A percentile compares a stretch with the other conserved stretches of the same genome.
Evolutionary conservation across 257 asterid genomes (phyloP).

Genomic region (Capsicum baccatum): DNA sequence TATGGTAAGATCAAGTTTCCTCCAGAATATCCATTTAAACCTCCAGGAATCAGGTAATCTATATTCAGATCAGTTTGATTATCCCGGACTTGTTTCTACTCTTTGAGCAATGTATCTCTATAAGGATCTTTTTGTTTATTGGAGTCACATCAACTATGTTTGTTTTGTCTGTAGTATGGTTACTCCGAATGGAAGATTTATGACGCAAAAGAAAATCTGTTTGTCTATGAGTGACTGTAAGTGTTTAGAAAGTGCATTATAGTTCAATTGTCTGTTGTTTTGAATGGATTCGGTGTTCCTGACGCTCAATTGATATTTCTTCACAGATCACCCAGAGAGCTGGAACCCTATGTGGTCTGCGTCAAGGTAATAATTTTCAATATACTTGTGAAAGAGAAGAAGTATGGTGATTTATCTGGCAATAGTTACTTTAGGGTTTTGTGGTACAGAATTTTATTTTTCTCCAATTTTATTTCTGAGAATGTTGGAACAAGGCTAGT

Average conservation of each 20-base stretch:
- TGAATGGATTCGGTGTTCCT: not conserved
- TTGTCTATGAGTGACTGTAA: slow-evolving; percentile 86
- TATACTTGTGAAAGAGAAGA: not conserved
- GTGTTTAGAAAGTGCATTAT: slow-evolving; percentile 25
- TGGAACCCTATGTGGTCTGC: slow-evolving; percentile 70
- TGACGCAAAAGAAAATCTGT: slow-evolving; percentile 90
- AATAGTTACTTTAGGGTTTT: not conserved
- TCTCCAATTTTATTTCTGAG: not conserved
- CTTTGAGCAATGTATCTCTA: not conserved
- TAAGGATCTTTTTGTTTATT: not conserved
- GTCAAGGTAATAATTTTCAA: slow-evolving; percentile 44
- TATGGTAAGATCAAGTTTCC: slow-evolving; percentile 97
- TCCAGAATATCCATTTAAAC: slow-evolving; percentile 93
- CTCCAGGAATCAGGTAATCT: slow-evolving; percentile 86
- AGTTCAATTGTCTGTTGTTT: not conserved
- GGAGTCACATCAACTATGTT: slow-evolving; percentile 29
- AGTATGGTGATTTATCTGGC: not conserved
- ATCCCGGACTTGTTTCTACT: slow-evolving; percentile 14
- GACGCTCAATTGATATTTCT: slow-evolving; percentile 14
- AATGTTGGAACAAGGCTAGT: not conserved
- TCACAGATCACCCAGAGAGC: slow-evolving; percentile 57
- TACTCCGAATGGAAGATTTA: slow-evolving; percentile 83
- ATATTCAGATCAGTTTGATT: slow-evolving; percentile 26
- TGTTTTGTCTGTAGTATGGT: slow-evolving; percentile 63
- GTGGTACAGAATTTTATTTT: not conserved